phyloP scores from a whole-genome alignment of 192 early-diverging fungal genomes.

The Funneliformis mosseae region DNA sequence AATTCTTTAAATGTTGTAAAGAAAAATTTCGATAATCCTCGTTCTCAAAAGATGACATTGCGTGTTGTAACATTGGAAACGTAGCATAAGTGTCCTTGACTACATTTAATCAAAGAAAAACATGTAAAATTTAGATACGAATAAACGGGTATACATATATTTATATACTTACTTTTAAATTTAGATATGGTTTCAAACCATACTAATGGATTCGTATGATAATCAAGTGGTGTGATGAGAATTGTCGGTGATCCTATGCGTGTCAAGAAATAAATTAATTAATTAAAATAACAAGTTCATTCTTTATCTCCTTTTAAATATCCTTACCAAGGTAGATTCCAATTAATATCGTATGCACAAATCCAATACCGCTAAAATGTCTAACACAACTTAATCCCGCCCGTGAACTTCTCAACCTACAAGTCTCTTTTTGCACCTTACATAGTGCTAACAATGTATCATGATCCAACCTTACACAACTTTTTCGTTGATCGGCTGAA shows the following conservation, averaged over 20 bases:
- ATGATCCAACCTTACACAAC: conserved; percentile 55
- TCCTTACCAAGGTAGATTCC: conserved; percentile 47
- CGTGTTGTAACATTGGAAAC: conserved; percentile 63
- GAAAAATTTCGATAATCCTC: conserved; percentile 51
- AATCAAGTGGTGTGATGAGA: conserved; percentile 38
- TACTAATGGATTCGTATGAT: conserved; percentile 37
- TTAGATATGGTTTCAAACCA: conserved; percentile 43
- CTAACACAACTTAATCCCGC: conserved; percentile 48
- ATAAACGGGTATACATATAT: neutral
- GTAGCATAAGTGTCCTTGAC: conserved; percentile 73
- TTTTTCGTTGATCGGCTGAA: conserved; percentile 51
- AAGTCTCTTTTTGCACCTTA: conserved; percentile 63
- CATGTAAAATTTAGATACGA: neutral
- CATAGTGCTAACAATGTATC: conserved; percentile 59
- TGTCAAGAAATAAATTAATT: neutral
- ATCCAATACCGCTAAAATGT: conserved; percentile 43
- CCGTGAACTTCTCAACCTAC: conserved; percentile 53
- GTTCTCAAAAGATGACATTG: conserved; percentile 39
- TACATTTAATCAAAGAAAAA: conserved; percentile 19
- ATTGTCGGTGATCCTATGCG: conserved; percentile 47
- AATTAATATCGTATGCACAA: conserved; percentile 43
- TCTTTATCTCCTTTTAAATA: neutral
- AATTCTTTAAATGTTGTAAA: conserved; percentile 57
- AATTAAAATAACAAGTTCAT: neutral
- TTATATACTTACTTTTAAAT: conserved; percentile 41